Conservation (phyloP, 1,284 basidiomycete species). For the Rhizoctonia solani region DNA sequence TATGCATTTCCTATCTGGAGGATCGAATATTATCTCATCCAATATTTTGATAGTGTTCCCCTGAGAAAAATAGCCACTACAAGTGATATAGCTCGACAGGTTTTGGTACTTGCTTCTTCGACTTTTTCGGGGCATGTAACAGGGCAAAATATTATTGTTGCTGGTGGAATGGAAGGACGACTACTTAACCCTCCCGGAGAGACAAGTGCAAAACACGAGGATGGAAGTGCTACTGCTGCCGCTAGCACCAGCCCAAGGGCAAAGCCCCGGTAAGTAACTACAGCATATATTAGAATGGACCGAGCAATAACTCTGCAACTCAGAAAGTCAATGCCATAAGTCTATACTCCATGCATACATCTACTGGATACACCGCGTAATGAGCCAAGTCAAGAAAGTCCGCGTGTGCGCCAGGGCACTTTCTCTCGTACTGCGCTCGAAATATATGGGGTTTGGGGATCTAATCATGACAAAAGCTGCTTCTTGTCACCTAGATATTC, state of each 20-base stretch:
- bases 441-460: too few species aligned
- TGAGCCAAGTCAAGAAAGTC: not conserved
- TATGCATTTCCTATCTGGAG: constrained; percentile 50
- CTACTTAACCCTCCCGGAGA: constrained; percentile 47
- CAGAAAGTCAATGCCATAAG: too few species aligned
- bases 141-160: constrained; percentile 70
- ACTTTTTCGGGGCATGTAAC: constrained; percentile 70
- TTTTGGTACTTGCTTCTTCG: constrained; percentile 64
- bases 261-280: too few species aligned
- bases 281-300: too few species aligned
- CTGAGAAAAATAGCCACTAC: constrained; percentile 70
- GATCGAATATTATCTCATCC: constrained; percentile 2
- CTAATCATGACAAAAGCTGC: too few species aligned
- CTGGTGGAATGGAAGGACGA: constrained; percentile 77
- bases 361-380: not conserved
- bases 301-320: too few species aligned
- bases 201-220: too few species aligned
- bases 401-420: not conserved
- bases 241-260: too few species aligned
- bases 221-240: too few species aligned
- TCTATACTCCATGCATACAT: too few species aligned
- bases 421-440: too few species aligned
- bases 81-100: constrained; percentile 66
- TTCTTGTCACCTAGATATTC: too few species aligned
- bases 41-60: constrained; percentile 50